phyloP scores from a whole-genome alignment of 495 filamentous ascomycete species.

The Astrothelium subdiscretum region DNA sequence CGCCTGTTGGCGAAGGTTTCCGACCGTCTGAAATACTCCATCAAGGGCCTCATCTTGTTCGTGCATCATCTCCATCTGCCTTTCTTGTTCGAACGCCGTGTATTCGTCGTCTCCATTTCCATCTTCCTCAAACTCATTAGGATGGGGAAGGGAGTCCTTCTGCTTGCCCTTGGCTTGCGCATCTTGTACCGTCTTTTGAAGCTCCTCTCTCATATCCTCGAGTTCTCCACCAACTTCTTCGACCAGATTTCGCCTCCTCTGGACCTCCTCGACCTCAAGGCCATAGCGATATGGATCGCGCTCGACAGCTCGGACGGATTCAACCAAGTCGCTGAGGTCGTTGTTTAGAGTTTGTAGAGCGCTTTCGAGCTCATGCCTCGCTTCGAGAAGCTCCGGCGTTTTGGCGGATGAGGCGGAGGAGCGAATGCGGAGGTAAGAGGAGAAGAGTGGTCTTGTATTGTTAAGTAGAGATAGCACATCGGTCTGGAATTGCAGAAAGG shows the following conservation, averaged over 20 bases:
- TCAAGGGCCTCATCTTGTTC: conserved; percentile 92
- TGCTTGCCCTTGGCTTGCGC: conserved; percentile 23
- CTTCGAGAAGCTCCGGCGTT: conserved; percentile 77
- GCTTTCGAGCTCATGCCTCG: conserved; percentile 68
- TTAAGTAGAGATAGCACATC: conserved; percentile 78
- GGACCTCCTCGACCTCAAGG: conserved; percentile 71
- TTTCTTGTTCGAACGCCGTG: conserved; percentile 81
- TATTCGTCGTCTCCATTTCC: conserved; percentile 47
- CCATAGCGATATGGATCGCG: conserved; percentile 82
- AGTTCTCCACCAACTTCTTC: conserved; percentile 82
- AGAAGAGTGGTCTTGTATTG: conserved; percentile 71
- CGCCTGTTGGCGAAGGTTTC: conserved; percentile 77
- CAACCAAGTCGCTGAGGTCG: conserved; percentile 81
- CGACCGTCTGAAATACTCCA: conserved; percentile 85
- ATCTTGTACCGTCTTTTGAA: conserved; percentile 42
- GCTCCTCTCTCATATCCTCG: conserved; percentile 76
- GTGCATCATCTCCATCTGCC: conserved; percentile 82
- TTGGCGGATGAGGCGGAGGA: conserved; percentile 57
- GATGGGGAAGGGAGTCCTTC: conserved; percentile 46
- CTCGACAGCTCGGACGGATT: conserved; percentile 80
- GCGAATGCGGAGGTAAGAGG: conserved; percentile 91
- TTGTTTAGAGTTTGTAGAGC: conserved; percentile 66
- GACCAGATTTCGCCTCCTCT: conserved; percentile 68
- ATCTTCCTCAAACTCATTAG: conserved; percentile 51
- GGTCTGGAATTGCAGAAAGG: conserved; percentile 87